phyloP scores from a whole-genome alignment of 2,329 filamentous ascomycete genomes.

The Zasmidium angulare region DNA sequence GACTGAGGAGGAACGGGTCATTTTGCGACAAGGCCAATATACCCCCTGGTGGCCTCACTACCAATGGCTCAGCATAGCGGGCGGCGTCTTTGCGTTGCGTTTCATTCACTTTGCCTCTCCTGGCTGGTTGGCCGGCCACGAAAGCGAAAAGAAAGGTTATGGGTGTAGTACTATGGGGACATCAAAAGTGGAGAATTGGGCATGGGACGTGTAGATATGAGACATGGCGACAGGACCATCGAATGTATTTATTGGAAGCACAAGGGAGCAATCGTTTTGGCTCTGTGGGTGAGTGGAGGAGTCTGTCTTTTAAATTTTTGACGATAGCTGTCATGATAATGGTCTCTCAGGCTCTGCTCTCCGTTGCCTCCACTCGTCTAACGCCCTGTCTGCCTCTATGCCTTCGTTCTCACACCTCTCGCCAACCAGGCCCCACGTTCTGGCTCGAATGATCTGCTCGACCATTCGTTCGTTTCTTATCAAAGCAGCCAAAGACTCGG shows the following conservation, averaged over 20 bases:
- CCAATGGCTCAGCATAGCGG: conserved; percentile 4
- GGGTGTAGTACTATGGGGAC: conserved; percentile 11
- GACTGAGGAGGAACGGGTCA: background rate
- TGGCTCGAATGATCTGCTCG: conserved; percentile 73
- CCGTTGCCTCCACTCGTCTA: conserved; percentile 60
- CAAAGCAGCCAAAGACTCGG: conserved; percentile 72
- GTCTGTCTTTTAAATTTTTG: background rate
- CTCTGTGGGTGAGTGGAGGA: background rate
- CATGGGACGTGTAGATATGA: conserved; percentile 10
- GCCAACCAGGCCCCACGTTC: conserved; percentile 77
- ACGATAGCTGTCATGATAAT: background rate
- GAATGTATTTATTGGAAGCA: conserved; percentile 4
- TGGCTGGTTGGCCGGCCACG: background rate
- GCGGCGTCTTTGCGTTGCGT: conserved; percentile 2
- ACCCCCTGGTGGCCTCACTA: background rate
- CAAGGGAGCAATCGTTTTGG: background rate
- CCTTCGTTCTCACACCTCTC: conserved; percentile 68
- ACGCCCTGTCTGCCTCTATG: conserved; percentile 62
- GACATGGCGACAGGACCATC: background rate
- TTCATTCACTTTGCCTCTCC: background rate
- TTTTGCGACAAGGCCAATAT: conserved; percentile 8
- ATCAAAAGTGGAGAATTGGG: background rate
- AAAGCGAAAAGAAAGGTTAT: background rate
- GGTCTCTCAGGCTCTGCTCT: background rate
- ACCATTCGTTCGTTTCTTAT: conserved; percentile 74